These are phyloP conservation scores for Lasiodiplodia gonubiensis DNA, from an alignment of 2,329 filamentous ascomycete species.

Conservation along the genomic window DNA sequence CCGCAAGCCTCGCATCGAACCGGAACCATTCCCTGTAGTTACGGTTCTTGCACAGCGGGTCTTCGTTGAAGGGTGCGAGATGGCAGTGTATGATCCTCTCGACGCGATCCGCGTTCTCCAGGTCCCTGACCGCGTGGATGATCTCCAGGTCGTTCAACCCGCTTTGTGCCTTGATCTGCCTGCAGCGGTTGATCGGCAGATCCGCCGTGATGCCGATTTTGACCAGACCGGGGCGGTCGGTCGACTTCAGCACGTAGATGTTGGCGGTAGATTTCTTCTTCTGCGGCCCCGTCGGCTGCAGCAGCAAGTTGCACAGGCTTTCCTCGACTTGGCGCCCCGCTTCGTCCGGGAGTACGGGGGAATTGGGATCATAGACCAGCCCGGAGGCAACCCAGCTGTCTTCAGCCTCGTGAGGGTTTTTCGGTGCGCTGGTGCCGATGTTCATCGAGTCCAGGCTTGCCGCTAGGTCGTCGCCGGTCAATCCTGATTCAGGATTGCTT, in stretches of 20 bases:
- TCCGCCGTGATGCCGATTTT: not conserved
- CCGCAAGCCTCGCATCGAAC: not conserved
- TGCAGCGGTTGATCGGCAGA: not conserved
- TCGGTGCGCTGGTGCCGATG: not conserved
- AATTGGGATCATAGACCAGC: not conserved
- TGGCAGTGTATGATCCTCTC: not conserved
- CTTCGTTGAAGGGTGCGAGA: not conserved
- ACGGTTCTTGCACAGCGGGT: not conserved
- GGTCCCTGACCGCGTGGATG: not conserved
- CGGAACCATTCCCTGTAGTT: not conserved
- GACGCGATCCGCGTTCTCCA: not conserved
- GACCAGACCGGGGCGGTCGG: not conserved
- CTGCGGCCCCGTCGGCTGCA: not conserved
- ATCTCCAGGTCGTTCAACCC: not conserved
- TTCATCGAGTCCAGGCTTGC: not conserved
- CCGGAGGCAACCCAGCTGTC: not conserved
- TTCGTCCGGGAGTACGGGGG: not conserved
- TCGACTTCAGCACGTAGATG: not conserved
- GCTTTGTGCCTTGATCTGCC: not conserved
- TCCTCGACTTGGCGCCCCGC: not conserved
- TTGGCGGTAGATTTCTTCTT: not conserved
- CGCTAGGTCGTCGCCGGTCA: not conserved
- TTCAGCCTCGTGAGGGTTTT: not conserved
- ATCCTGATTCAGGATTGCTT: not conserved
- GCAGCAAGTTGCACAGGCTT: not conserved